Base-by-base conservation (phyloP, 148 eudicot species). In the Spergularia bocconei region DNA sequence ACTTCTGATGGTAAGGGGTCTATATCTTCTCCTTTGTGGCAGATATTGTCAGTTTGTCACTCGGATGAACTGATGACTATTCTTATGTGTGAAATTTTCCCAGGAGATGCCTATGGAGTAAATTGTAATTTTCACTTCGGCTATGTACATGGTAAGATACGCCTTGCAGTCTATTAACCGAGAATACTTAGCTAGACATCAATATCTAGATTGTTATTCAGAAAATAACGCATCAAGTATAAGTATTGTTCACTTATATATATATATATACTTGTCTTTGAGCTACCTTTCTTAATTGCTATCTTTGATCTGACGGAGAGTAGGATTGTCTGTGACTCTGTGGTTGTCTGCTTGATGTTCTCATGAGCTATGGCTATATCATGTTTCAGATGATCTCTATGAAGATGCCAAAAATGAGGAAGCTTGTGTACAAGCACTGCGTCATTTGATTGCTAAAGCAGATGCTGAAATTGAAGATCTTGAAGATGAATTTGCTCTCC, bases 401-500 rank as follows among this genome's bases (percentile, higher is more conserved):
- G 94, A 90, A 81, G 79, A 75, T 72, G 86, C 72, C 19, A 66
- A 76, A 65, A 86, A 85, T 71, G 91, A 85, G 82, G 78, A 83
- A 72, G 77, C 77, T 70, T 84, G 88, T 81, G 64, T 79, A 16
- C 86, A 88, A 83, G 91, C 84, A 59, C 81, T 90, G 29, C 79
- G 63, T 67, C 67, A 67, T 77, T 71, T 86, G 83, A 75, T 86
- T 15, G 74, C 80, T 17, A 82, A 86, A 75, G 92, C 91, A 79
- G 89, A 92, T 84, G 63, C 72, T 63, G 94, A 92, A 62, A 86
- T 90, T 75, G 64, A 67, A 56, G 84, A 88, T 73, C 90, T 87
- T 78, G 94, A 88, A 85, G 86, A 92, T 76, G 90, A 88, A 78
- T 29, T 90, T 61, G 69, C 83, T 53, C 82, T 84, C 80, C 88